Conservation (phyloP, 495 filamentous ascomycete species). For the Haplographium delicatum region DNA sequence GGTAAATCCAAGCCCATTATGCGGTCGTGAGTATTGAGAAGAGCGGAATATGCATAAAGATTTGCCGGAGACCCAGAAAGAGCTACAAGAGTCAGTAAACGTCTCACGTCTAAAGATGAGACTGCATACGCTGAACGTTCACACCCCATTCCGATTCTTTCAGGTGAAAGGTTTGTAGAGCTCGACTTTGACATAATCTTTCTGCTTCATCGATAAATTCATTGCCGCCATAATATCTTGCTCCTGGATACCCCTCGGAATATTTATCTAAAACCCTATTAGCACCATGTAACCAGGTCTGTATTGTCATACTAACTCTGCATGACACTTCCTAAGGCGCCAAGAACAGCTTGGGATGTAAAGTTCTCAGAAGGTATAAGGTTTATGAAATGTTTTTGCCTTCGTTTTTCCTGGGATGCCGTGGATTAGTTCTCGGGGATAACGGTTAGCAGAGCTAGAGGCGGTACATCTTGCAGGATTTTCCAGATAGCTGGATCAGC, state of each 20-base stretch:
- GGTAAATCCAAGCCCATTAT: constrained; percentile 97
- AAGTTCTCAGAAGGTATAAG: constrained; percentile 99
- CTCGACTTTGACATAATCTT: constrained; percentile 81
- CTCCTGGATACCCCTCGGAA: constrained; percentile 96
- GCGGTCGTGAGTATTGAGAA: constrained; percentile 87
- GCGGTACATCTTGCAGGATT: constrained; percentile 80
- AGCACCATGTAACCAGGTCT: too few species aligned
- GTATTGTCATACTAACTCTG: constrained; percentile 67
- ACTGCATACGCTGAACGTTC: constrained; percentile 80
- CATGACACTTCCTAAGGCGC: constrained; percentile 96
- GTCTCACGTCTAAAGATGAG: background rate
- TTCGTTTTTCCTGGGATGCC: constrained; percentile 70
- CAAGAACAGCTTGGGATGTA: constrained; percentile 92
- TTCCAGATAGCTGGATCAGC: constrained; percentile 81
- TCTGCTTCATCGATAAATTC: constrained; percentile 92
- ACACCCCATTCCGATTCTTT: constrained; percentile 90
- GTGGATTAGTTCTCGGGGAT: constrained; percentile 3
- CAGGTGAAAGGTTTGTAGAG: constrained; percentile 79
- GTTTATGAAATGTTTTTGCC: constrained; percentile 97
- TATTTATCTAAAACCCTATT: constrained; percentile 72
- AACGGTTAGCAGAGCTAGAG: background rate
- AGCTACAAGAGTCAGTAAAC: constrained; percentile 43
- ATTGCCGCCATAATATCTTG: constrained; percentile 95
- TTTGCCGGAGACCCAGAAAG: constrained; percentile 95
- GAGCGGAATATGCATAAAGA: constrained; percentile 88